These are phyloP conservation scores for Lachancea meyersii DNA, from an alignment of 805 yeast species.

Conservation along the genomic window DNA sequence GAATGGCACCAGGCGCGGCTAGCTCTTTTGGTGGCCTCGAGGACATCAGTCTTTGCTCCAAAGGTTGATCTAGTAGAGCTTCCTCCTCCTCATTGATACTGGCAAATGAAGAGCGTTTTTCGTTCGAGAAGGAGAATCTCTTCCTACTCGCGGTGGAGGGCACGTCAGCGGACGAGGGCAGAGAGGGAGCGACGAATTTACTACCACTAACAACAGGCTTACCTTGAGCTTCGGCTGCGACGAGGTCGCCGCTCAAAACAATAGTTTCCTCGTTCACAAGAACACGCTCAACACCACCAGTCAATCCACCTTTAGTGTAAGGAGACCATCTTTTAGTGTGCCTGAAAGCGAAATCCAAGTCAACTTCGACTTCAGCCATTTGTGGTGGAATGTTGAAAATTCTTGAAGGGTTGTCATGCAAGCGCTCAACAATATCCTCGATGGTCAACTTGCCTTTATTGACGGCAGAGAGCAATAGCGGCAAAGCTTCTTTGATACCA, in stretches of 20 bases:
- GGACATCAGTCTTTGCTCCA: constrained; percentile 49
- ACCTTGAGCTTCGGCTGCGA: constrained; percentile 57
- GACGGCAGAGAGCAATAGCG: constrained; percentile 76
- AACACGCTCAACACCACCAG: constrained; percentile 87
- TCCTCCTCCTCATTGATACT: constrained; percentile 41
- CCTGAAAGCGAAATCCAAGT: constrained; percentile 57
- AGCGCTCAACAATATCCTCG: constrained; percentile 61
- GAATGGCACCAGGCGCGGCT: constrained; percentile 72
- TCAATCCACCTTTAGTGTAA: constrained; percentile 46
- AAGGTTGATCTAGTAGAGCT: constrained; percentile 53
- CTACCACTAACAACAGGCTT: constrained; percentile 45
- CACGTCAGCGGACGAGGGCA: constrained; percentile 27
- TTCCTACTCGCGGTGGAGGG: constrained; percentile 32
- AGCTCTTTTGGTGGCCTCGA: constrained; percentile 67
- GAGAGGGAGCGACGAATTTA: constrained; percentile 30
- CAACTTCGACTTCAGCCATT: constrained; percentile 73
- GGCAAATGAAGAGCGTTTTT: constrained; percentile 34
- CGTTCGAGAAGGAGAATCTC: constrained; percentile 48
- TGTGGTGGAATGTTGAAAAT: constrained; percentile 81
- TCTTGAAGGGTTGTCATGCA: constrained; percentile 74
- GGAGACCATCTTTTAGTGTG: constrained; percentile 48
- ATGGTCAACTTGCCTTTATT: constrained; percentile 63
- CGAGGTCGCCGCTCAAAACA: constrained; percentile 74
- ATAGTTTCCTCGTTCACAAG: constrained; percentile 70
- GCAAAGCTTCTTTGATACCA: constrained; percentile 76